phyloP scores from a whole-genome alignment of 2,329 filamentous ascomycete genomes.

The Ophiostoma sp. region DNA sequence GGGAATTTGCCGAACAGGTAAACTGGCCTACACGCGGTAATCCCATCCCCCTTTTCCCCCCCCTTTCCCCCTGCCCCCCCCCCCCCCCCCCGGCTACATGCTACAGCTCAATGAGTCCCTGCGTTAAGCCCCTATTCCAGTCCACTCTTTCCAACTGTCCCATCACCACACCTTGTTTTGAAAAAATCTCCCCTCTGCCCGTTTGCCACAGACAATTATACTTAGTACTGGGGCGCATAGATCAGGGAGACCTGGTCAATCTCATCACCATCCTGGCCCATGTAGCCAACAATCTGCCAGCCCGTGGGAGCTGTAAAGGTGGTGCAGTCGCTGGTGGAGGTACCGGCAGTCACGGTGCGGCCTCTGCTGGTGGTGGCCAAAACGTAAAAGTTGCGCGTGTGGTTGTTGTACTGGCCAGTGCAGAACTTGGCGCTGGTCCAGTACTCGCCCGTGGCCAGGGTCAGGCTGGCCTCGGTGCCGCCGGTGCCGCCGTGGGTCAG shows the following conservation, averaged over 20 bases:
- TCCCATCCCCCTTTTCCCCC: no score
- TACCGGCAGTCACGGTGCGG: conserved; percentile 42
- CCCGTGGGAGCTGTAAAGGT: conserved; percentile 43
- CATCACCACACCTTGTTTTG: not conserved
- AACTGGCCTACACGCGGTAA: no score
- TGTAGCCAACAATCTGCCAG: conserved; percentile 50
- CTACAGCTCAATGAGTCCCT: conserved; percentile 4
- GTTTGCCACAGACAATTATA: not conserved
- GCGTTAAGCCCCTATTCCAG: not conserved
- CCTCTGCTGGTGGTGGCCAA: conserved; percentile 48
- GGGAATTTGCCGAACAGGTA: no score
- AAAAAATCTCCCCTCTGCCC: no score
- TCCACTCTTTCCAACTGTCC: not conserved
- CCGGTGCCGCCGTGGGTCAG: conserved; percentile 51
- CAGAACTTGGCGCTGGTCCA: conserved; percentile 48
- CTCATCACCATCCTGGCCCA: conserved; percentile 49
- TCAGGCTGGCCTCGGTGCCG: conserved; percentile 40
- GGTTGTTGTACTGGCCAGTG: conserved; percentile 41
- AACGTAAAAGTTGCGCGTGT: conserved; percentile 53
- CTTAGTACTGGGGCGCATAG: conserved; percentile 38
- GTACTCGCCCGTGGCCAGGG: conserved; percentile 43
- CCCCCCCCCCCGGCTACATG: not conserved
- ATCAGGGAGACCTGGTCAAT: conserved; percentile 50
- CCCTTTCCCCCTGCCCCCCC: no score
- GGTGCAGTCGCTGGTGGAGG: conserved; percentile 42